phyloP scores from a whole-genome alignment of 495 filamentous ascomycete species.

The Xylaria curta region DNA sequence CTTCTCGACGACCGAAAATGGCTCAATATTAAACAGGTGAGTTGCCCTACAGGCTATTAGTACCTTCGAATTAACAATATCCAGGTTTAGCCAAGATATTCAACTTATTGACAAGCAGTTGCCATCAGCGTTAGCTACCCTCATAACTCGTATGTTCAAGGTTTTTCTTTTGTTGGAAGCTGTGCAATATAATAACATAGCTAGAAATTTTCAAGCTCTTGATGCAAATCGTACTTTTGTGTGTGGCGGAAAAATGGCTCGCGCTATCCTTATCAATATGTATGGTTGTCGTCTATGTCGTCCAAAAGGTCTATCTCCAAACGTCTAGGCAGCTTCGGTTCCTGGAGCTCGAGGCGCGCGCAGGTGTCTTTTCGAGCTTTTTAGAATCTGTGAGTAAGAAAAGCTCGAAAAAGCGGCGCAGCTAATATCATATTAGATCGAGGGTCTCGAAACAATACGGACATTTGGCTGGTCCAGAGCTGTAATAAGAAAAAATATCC shows the following conservation, averaged over 20 bases:
- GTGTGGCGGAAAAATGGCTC: slow-evolving; percentile 37
- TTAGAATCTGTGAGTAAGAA: slow-evolving; percentile 47
- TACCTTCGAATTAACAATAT: neutral
- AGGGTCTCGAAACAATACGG: slow-evolving; percentile 57
- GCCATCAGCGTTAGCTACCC: slow-evolving; percentile 28
- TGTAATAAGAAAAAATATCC: slow-evolving; percentile 53
- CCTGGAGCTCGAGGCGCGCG: slow-evolving; percentile 63
- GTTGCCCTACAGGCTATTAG: neutral
- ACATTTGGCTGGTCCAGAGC: slow-evolving; percentile 54
- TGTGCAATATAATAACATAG: neutral
- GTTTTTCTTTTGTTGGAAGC: neutral
- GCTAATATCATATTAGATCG: slow-evolving; percentile 13
- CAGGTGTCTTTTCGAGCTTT: slow-evolving; percentile 47
- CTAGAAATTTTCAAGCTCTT: slow-evolving; percentile 38
- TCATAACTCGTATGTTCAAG: slow-evolving; percentile 35
- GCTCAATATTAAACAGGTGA: slow-evolving; percentile 41
- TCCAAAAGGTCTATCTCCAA: slow-evolving; percentile 63
- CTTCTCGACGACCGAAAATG: slow-evolving; percentile 35
- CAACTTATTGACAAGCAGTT: slow-evolving; percentile 34
- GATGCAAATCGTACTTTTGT: slow-evolving; percentile 41
- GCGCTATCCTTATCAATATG: slow-evolving; percentile 41
- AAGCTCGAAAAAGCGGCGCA: neutral
- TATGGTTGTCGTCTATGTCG: slow-evolving; percentile 46
- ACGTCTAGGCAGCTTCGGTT: slow-evolving; percentile 64
- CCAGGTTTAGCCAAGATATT: slow-evolving; percentile 36